These are phyloP conservation scores for Sphaerosporella brunnea DNA, from an alignment of 495 filamentous ascomycete genomes.

Conservation along the genomic window DNA sequence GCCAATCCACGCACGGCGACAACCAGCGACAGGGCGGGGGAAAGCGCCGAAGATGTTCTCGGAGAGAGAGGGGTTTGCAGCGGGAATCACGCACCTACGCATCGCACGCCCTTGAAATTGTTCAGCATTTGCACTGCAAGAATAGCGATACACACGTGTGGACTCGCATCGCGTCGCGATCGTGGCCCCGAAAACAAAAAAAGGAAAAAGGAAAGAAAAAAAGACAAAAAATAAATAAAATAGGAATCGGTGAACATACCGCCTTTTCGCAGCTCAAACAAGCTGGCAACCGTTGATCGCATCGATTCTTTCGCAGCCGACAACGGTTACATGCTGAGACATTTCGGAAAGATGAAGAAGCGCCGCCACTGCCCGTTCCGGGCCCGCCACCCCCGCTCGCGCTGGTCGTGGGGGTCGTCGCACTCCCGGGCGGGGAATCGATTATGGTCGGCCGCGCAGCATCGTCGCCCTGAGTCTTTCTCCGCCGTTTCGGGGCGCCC, in stretches of 20 bases:
- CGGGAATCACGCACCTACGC: conserved; percentile 5
- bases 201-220: too few species aligned
- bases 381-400: neutral
- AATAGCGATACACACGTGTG: too few species aligned
- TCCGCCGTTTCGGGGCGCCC: conserved; percentile 21
- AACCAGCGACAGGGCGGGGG: neutral
- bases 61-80: too few species aligned
- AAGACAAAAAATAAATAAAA: conserved; percentile 3
- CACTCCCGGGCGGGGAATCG: conserved; percentile 16
- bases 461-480: conserved; percentile 17
- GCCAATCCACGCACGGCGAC: neutral
- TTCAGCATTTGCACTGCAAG: too few species aligned
- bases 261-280: conserved; percentile 87
- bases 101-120: conserved; percentile 6
- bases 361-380: conserved; percentile 7
- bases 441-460: conserved; percentile 7
- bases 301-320: conserved; percentile 79
- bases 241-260: conserved; percentile 7
- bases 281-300: conserved; percentile 77
- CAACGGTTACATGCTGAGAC: conserved; percentile 92
- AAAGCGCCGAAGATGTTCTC: neutral
- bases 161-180: too few species aligned
- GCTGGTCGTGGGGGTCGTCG: conserved; percentile 11
- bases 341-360: conserved; percentile 61
- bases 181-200: too few species aligned